Percentiles rank a stretch among this genome's conserved stretches.
These are phyloP conservation scores for Larix kaempferi DNA, from an alignment of 75 land plant species.

Conservation along the genomic window DNA sequence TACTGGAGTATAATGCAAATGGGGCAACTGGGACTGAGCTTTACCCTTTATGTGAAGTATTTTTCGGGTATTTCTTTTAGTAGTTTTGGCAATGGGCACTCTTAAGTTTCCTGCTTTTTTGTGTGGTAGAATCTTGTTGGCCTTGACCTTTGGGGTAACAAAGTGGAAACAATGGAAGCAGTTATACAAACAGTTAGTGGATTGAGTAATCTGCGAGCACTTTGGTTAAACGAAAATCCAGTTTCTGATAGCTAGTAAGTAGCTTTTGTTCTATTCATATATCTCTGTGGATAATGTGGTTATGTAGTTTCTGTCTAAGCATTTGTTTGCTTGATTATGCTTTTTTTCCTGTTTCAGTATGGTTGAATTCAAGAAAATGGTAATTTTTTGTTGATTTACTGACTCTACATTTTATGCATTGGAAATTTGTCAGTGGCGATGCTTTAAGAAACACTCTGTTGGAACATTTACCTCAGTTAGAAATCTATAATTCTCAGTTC, in stretches of 20 bases:
- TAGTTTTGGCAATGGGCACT: not conserved
- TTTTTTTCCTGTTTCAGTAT: not conserved
- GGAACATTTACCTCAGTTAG: conserved; percentile 51
- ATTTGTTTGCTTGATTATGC: conserved; percentile 4
- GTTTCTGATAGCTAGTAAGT: conserved; percentile 41
- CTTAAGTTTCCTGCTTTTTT: not conserved
- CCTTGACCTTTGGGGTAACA: conserved; percentile 88
- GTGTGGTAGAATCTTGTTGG: conserved; percentile 67
- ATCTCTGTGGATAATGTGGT: not conserved
- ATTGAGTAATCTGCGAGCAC: conserved; percentile 53
- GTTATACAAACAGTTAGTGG: conserved; percentile 48
- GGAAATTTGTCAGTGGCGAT: conserved; percentile 19
- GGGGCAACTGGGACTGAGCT: not conserved
- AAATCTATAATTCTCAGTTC: conserved; percentile 75
- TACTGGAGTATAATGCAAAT: not conserved
- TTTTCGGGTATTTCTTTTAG: not conserved
- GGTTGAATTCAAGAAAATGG: conserved; percentile 19
- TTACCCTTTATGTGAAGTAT: not conserved
- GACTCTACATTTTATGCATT: not conserved
- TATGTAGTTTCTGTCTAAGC: not conserved
- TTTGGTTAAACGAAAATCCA: conserved; percentile 95
- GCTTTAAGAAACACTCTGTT: conserved; percentile 25
- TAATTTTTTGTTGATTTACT: conserved; percentile 15
- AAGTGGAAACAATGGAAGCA: conserved; percentile 52
- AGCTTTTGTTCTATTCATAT: not conserved